phyloP scores from a whole-genome alignment of 1,284 basidiomycete genomes.

The Cutaneotrichosporon dermatis region DNA sequence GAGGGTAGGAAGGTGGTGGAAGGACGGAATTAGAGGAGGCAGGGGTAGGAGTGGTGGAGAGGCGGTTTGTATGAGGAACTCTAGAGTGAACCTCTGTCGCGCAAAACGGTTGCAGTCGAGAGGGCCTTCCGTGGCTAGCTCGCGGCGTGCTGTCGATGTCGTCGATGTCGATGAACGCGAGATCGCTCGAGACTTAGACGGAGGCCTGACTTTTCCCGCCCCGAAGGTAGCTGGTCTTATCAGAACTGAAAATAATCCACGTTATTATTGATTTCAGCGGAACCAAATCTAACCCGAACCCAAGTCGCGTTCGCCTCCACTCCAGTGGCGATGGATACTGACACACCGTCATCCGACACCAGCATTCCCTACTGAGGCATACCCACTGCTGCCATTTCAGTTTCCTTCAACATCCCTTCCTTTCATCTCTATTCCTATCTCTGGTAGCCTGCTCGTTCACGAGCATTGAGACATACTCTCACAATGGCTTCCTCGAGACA shows the following conservation, averaged over 20 bases:
- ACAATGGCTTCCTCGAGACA: conserved; percentile 11
- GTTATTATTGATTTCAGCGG: neutral
- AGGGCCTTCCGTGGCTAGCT: too few relatives aligned
- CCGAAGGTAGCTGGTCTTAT: too few relatives aligned
- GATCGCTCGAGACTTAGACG: neutral
- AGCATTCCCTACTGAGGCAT: too few relatives aligned
- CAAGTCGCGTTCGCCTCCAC: neutral
- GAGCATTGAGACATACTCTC: neutral
- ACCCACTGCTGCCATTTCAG: too few relatives aligned
- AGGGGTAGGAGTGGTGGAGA: neutral
- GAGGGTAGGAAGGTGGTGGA: neutral
- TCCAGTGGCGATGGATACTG: too few relatives aligned
- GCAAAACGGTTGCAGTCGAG: too few relatives aligned
- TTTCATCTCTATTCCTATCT: conserved; percentile 7
- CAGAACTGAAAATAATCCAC: neutral
- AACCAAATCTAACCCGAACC: neutral
- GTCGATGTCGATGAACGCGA: neutral
- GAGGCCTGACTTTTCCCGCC: neutral
- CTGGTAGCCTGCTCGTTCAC: neutral
- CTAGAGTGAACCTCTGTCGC: too few relatives aligned
- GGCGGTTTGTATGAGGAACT: too few relatives aligned
- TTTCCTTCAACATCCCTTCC: neutral
- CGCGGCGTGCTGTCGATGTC: neutral
- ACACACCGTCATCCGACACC: too few relatives aligned
- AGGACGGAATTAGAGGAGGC: neutral